phyloP scores from a whole-genome alignment of 2,329 filamentous ascomycete genomes.

The Bipolaris bicolor region DNA sequence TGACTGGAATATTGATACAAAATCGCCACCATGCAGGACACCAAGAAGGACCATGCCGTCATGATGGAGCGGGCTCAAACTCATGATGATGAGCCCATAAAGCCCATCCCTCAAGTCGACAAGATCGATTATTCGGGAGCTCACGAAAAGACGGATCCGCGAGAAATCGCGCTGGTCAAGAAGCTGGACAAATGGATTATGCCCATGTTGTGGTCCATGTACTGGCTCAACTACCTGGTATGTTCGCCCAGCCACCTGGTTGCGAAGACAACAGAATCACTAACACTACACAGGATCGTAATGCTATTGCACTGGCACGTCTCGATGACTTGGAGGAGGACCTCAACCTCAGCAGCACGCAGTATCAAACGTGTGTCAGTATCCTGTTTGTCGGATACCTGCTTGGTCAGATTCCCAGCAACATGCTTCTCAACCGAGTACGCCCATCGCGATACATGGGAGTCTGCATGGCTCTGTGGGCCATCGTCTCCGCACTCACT shows the following conservation, averaged over 20 bases:
- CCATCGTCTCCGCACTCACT: constrained; percentile 52
- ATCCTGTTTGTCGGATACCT: constrained; percentile 46
- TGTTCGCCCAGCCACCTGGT: constrained; percentile 16
- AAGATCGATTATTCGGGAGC: constrained; percentile 46
- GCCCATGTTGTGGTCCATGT: constrained; percentile 35
- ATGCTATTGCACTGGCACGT: constrained; percentile 68
- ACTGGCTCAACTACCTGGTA: constrained; percentile 23
- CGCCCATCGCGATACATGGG: constrained; percentile 36
- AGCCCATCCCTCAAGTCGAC: constrained; percentile 29
- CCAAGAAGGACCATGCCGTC: constrained; percentile 34
- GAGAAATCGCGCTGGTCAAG: constrained; percentile 43
- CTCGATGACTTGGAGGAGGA: constrained; percentile 67
- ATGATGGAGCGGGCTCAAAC: constrained; percentile 37
- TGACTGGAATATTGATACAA: background rate
- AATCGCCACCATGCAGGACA: constrained; percentile 23
- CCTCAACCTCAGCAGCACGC: constrained; percentile 46
- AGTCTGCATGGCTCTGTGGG: constrained; percentile 50
- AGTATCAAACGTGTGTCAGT: constrained; percentile 34
- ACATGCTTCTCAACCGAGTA: constrained; percentile 47
- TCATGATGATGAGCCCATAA: constrained; percentile 28
- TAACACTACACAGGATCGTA: constrained; percentile 54
- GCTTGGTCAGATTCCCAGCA: constrained; percentile 42
- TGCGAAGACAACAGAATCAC: constrained; percentile 36
- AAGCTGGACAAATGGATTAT: constrained; percentile 42
- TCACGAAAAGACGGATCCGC: constrained; percentile 44